Conservation (phyloP, 2,329 filamentous ascomycete genomes). For the Neofusicoccum kwambonambiense region DNA sequence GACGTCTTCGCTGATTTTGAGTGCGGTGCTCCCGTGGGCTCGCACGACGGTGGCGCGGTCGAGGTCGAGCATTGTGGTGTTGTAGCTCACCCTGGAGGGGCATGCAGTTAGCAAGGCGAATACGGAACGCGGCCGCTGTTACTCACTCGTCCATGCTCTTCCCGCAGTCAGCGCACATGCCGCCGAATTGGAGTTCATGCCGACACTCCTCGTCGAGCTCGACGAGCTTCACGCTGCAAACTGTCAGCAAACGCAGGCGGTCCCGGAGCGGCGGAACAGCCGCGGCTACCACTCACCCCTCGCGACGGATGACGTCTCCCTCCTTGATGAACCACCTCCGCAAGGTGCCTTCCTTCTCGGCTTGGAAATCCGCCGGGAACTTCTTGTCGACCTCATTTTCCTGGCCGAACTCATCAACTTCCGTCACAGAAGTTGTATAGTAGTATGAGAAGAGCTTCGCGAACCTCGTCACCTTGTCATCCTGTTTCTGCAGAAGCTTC, state of each 20-base stretch:
- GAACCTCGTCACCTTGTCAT: conserved; percentile 73
- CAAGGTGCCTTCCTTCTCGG: conserved; percentile 77
- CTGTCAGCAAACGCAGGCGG: conserved; percentile 16
- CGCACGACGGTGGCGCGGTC: conserved; percentile 91
- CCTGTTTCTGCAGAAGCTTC: conserved; percentile 72
- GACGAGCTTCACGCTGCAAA: conserved; percentile 56
- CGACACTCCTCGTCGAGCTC: conserved; percentile 88
- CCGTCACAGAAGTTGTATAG: conserved; percentile 71
- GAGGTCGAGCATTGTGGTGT: conserved; percentile 73
- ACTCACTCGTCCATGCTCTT: conserved; percentile 87
- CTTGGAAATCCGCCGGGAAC: conserved; percentile 77
- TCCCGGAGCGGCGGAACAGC: neutral
- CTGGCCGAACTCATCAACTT: conserved; percentile 71
- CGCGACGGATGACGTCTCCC: conserved; percentile 53
- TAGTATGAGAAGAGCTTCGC: conserved; percentile 83
- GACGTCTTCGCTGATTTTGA: conserved; percentile 81
- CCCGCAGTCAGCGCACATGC: conserved; percentile 87
- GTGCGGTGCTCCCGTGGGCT: conserved; percentile 83
- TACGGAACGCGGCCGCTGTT: neutral
- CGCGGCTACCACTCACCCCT: conserved; percentile 5
- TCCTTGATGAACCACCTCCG: conserved; percentile 70
- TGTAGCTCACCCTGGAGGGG: conserved; percentile 66
- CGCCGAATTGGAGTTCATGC: conserved; percentile 87
- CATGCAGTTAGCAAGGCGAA: neutral
- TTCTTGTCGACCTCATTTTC: conserved; percentile 66